Percentiles rank a stretch among this genome's conserved stretches.
Evolutionary conservation across 2,329 filamentous ascomycete genomes (phyloP).

Genomic region (Botryotinia calthae): DNA sequence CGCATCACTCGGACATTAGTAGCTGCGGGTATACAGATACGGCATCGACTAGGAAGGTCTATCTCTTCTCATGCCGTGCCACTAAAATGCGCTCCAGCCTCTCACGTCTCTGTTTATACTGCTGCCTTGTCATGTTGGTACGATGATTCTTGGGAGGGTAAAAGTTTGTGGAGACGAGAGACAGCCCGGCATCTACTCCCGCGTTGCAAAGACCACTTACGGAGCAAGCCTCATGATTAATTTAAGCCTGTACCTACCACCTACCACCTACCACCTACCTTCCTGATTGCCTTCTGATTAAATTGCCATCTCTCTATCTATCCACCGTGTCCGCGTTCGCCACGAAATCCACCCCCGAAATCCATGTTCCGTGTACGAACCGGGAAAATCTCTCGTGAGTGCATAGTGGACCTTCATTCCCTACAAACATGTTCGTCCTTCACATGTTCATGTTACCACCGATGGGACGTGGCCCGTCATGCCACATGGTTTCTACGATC

Average conservation of each 20-base stretch:
- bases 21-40: neutral
- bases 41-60: neutral
- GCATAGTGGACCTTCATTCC: neutral
- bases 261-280: neutral
- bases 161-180: conserved; percentile 13
- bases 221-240: neutral
- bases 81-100: conserved; percentile 8
- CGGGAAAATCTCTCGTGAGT: neutral
- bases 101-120: conserved; percentile 20
- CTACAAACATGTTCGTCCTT: conserved; percentile 1
- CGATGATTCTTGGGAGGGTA: neutral
- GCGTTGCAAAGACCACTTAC: neutral
- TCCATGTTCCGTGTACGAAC: neutral
- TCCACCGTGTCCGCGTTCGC: neutral
- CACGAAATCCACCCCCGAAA: neutral
- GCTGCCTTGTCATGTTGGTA: conserved; percentile 20
- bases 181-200: conserved; percentile 1
- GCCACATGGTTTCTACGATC: conserved; percentile 21
- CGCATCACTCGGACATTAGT: conserved; percentile 16
- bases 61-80: conserved; percentile 10
- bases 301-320: neutral
- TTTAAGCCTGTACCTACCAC: neutral
- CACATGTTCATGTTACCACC: neutral
- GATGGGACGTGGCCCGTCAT: conserved; percentile 9
- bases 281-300: neutral